Base-by-base conservation (phyloP, 495 filamentous ascomycete species). In the Chaetomidium leptoderma region DNA sequence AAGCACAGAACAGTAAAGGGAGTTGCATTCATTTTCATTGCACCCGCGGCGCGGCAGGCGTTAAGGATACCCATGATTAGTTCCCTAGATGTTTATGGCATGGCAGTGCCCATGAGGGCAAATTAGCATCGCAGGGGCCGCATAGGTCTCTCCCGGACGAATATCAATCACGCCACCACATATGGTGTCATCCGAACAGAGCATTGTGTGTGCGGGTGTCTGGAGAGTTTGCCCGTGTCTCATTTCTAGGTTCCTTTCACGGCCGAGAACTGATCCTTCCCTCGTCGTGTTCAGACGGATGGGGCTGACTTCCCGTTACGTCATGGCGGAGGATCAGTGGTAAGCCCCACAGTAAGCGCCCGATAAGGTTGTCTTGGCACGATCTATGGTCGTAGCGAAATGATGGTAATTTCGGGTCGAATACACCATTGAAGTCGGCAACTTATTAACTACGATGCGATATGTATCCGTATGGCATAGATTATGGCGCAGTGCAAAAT, bases 51-150 rank as follows among this genome's bases (percentile, higher is more conserved):
- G n/a, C 32, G 27, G 49, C 21, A 17, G 61, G 61, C 57, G 62
- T 65, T 62, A 33, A 46, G 59, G 59, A 65, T 65, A 65, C 62
- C 62, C 54, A 55, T 44, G 19, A 21, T 44, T 44, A 44, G 19
- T 44, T 44, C 24, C 24, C 44, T 6, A 8, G 44, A 14, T 4
- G 44, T 8, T 30, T 47, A 4, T 47, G n/a, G n/a, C n/a, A 44
- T 47, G 44, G 44, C 44, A 47, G 13, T 47, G 44, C 24, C 27
- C 27, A 29, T 29, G 4, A 47, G 27, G 44, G 24, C n/a, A n/a
- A 19, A 49, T 49, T 27, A 35, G 17, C 46, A 48, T 17, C 14
- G 19, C 7, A 6, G 9, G 36, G 29, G 30, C 30, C 47, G 4
- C 11, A 16, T 7, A 11, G 8, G 29, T 50, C 16, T 50, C 11